Evolutionary conservation across 1,284 basidiomycete genomes (phyloP).

Genomic region (Boletus sp.): DNA sequence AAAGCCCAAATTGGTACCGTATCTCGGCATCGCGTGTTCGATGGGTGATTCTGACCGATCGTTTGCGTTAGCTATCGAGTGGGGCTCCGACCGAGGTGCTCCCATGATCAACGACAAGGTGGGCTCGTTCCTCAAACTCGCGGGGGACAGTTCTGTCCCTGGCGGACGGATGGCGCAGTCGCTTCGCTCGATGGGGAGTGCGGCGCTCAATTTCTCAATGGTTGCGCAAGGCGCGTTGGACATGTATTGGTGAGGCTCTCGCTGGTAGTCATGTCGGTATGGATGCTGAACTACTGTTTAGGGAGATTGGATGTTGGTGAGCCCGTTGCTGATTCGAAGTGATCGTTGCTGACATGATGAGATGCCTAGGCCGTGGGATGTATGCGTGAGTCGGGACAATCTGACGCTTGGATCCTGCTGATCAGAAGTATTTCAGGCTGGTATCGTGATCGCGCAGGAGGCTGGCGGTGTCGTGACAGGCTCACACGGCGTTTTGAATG

Average conservation of each 20-base stretch:
- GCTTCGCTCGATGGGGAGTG: conserved; percentile 82
- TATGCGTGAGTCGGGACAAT: conserved; percentile 59
- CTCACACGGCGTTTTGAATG: conserved; percentile 55
- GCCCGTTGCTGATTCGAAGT: conserved; percentile 22
- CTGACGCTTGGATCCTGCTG: neutral
- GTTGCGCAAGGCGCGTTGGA: conserved; percentile 88
- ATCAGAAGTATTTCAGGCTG: conserved; percentile 54
- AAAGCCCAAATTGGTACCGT: conserved; percentile 75
- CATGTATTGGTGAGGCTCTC: conserved; percentile 69
- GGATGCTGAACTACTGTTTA: conserved; percentile 34
- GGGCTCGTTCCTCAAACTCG: conserved; percentile 73
- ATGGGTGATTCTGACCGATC: neutral
- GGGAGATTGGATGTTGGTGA: conserved; percentile 90
- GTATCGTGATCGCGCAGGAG: conserved; percentile 91
- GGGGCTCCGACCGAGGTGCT: conserved; percentile 82
- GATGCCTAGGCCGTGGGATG: conserved; percentile 72
- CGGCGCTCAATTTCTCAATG: conserved; percentile 82
- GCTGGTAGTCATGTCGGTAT: neutral
- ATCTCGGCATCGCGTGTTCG: neutral
- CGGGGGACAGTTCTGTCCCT: conserved; percentile 70
- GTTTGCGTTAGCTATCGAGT: conserved; percentile 78
- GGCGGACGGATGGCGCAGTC: conserved; percentile 90
- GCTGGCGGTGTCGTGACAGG: conserved; percentile 84
- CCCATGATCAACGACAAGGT: conserved; percentile 68
- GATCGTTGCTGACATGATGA: conserved; percentile 12